Evolutionary conservation across 495 filamentous ascomycete species (phyloP).

Genomic region (Glonium stellatum): DNA sequence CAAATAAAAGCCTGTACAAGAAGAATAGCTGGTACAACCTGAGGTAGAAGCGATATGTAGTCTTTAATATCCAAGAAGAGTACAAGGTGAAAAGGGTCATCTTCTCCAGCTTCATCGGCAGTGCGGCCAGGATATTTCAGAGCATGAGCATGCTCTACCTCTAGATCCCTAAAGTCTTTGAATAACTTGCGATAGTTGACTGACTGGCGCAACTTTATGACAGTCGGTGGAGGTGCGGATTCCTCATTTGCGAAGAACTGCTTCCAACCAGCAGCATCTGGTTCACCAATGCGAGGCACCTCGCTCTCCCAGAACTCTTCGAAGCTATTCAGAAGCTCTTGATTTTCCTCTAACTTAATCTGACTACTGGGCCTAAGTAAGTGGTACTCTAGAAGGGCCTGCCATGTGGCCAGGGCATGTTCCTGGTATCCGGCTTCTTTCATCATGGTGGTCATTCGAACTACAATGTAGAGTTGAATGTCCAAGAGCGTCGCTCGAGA

Average conservation of each 20-base stretch:
- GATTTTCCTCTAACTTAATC: slow-evolving; percentile 20
- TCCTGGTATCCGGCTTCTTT: slow-evolving; percentile 77
- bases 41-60: slow-evolving; percentile 43
- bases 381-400: slow-evolving; percentile 69
- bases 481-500: slow-evolving; percentile 31
- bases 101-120: slow-evolving; percentile 56
- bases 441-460: slow-evolving; percentile 66
- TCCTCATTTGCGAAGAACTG: slow-evolving; percentile 40
- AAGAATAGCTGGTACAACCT: slow-evolving; percentile 21
- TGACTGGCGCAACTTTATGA: background rate
- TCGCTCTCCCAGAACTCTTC: slow-evolving; percentile 83
- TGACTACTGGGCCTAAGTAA: slow-evolving; percentile 47
- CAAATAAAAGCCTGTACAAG: slow-evolving; percentile 61
- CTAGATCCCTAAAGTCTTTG: slow-evolving; percentile 54
- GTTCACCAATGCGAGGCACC: slow-evolving; percentile 70
- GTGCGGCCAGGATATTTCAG: slow-evolving; percentile 59
- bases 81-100: slow-evolving; percentile 73
- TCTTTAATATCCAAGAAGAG: slow-evolving; percentile 69
- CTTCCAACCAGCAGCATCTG: slow-evolving; percentile 62
- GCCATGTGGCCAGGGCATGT: slow-evolving; percentile 71
- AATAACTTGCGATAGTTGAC: slow-evolving; percentile 30
- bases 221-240: background rate
- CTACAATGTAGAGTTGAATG: slow-evolving; percentile 63
- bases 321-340: slow-evolving; percentile 44
- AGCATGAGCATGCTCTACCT: slow-evolving; percentile 44